phyloP scores from a whole-genome alignment of 2,329 filamentous ascomycete species.

The Hypocreales sp. region DNA sequence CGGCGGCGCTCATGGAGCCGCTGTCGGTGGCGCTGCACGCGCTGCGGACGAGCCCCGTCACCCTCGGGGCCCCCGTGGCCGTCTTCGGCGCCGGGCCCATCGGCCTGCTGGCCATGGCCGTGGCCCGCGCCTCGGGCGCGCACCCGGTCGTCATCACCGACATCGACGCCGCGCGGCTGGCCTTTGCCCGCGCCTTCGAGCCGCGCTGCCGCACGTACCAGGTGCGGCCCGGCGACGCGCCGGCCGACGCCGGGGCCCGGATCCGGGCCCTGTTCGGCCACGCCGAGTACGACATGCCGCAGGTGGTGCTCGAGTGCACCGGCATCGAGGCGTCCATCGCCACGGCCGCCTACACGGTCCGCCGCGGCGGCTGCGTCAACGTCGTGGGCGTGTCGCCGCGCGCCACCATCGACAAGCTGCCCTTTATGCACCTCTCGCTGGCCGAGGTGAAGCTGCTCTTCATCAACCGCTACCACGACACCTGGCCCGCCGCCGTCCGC shows the following conservation, averaged over 20 bases:
- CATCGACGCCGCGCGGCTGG: constrained; percentile 37
- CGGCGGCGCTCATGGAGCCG: constrained; percentile 49
- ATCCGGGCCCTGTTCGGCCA: constrained; percentile 38
- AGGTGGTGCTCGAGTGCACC: constrained; percentile 48
- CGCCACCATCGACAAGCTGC: constrained; percentile 44
- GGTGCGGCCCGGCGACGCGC: constrained; percentile 26
- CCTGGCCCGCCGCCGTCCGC: constrained; percentile 51
- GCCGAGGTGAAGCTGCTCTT: constrained; percentile 53
- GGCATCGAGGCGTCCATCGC: constrained; percentile 48
- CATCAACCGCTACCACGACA: constrained; percentile 56
- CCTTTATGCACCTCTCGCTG: constrained; percentile 50
- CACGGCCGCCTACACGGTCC: constrained; percentile 39
- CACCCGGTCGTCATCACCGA: constrained; percentile 50
- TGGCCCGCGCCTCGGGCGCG: constrained; percentile 44
- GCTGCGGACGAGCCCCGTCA: constrained; percentile 35
- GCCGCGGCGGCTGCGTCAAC: constrained; percentile 44
- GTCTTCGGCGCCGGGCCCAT: constrained; percentile 51
- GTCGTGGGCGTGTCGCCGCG: constrained; percentile 48
- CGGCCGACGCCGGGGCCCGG: constrained; percentile 31
- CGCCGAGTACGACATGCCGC: constrained; percentile 39
- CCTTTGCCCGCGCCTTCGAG: constrained; percentile 41
- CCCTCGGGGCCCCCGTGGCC: constrained; percentile 36
- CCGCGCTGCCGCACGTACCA: constrained; percentile 38
- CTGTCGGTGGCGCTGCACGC: constrained; percentile 47
- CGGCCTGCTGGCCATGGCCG: constrained; percentile 40